Evolutionary conservation across 1,284 basidiomycete species (phyloP).

Genomic region (Ceratobasidium sp.): DNA sequence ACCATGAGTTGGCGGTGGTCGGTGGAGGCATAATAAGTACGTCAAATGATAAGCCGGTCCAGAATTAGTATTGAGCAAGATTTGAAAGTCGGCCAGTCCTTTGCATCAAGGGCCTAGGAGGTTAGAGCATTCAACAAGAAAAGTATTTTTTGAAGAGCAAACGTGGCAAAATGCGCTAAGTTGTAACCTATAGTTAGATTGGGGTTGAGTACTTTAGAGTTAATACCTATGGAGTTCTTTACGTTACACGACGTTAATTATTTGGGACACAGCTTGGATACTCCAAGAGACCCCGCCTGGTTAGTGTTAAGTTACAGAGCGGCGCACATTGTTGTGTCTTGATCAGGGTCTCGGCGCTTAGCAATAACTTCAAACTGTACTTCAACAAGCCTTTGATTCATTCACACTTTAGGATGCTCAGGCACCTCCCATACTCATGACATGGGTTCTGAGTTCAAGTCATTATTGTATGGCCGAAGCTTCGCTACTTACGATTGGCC

Average conservation of each 20-base stretch:
- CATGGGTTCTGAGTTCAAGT: neutral
- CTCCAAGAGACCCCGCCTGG: too few species aligned
- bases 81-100: neutral
- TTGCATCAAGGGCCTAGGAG: neutral
- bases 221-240: too few species aligned
- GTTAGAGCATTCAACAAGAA: neutral
- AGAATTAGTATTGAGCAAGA: neutral
- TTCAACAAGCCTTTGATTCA: neutral
- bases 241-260: too few species aligned
- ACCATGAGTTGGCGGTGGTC: slow-evolving; percentile 73
- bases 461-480: neutral
- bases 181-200: neutral
- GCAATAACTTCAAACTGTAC: neutral
- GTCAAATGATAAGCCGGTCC: neutral
- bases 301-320: too few species aligned
- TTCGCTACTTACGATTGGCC: neutral
- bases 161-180: slow-evolving; percentile 23
- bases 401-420: neutral
- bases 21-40: slow-evolving; percentile 71
- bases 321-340: slow-evolving; percentile 14
- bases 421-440: neutral
- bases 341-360: slow-evolving; percentile 25
- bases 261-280: too few species aligned
- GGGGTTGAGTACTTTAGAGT: neutral
- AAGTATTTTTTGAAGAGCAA: slow-evolving; percentile 9